These are phyloP conservation scores for Backusella luteola DNA, from an alignment of 192 early-diverging fungal genomes.

Conservation along the genomic window DNA sequence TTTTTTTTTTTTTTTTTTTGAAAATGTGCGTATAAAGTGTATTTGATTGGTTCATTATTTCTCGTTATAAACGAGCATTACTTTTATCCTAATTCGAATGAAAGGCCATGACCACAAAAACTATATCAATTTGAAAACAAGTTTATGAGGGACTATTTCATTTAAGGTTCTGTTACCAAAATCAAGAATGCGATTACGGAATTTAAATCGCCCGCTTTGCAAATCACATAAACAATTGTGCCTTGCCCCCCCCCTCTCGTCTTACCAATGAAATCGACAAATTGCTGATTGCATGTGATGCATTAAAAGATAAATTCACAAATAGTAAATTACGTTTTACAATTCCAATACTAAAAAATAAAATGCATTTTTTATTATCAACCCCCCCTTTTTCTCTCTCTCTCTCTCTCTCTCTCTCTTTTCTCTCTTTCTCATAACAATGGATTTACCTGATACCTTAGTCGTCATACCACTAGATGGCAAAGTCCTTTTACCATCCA, in stretches of 20 bases:
- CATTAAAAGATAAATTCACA: neutral
- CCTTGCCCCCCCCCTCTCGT: neutral
- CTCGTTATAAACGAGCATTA: too few relatives aligned
- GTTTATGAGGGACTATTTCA: too few relatives aligned
- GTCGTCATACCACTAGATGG: slow-evolving; percentile 45
- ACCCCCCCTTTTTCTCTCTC: neutral
- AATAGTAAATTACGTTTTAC: neutral
- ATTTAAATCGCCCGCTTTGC: too few relatives aligned
- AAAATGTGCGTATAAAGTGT: too few relatives aligned
- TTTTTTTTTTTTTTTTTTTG: too few relatives aligned
- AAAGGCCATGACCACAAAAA: too few relatives aligned
- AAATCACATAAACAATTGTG: neutral
- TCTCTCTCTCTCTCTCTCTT: neutral
- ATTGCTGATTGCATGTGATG: neutral
- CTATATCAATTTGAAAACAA: too few relatives aligned
- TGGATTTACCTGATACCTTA: slow-evolving; percentile 36
- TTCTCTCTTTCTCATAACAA: neutral
- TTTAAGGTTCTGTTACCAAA: too few relatives aligned
- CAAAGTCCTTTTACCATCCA: slow-evolving; percentile 63
- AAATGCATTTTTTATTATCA: neutral
- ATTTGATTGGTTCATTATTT: too few relatives aligned
- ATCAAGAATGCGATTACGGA: too few relatives aligned
- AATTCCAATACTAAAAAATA: neutral
- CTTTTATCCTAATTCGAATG: too few relatives aligned
- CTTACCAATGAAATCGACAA: neutral